Conservation (phyloP, 176 grass and related monocot genomes). For the Tillandsia fasciculata region DNA sequence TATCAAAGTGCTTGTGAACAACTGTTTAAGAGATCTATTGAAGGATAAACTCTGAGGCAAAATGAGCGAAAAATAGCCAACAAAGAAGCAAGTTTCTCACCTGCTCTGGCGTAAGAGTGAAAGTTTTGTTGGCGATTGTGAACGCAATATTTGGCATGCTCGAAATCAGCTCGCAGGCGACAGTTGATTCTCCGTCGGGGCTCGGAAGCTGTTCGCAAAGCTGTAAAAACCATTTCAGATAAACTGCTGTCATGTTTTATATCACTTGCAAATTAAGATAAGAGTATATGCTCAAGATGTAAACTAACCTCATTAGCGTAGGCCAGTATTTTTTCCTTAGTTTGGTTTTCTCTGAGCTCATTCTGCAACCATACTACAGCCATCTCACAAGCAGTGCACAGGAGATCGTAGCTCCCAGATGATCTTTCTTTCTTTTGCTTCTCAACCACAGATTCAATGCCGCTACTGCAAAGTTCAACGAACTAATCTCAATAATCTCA, state of each 20-base stretch:
- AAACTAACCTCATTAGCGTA: slow-evolving; percentile 21
- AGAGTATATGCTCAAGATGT: neutral
- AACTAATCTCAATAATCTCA: no score
- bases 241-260: neutral
- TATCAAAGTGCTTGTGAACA: no score
- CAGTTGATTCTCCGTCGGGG: slow-evolving; percentile 71
- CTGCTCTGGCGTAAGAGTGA: slow-evolving; percentile 73
- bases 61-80: neutral
- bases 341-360: slow-evolving; percentile 16
- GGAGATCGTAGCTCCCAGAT: neutral
- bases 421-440: slow-evolving; percentile 36
- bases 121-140: slow-evolving; percentile 60
- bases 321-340: slow-evolving; percentile 16
- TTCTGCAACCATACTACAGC: slow-evolving; percentile 22
- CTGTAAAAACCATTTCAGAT: slow-evolving; percentile 18
- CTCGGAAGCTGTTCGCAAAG: slow-evolving; percentile 79
- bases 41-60: no score
- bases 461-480: slow-evolving; percentile 28
- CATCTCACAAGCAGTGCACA: slow-evolving; percentile 66
- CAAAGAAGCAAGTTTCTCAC: slow-evolving; percentile 10
- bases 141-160: slow-evolving; percentile 84
- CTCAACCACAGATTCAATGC: slow-evolving; percentile 55
- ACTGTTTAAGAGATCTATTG: no score
- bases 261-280: neutral
- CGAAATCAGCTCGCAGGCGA: slow-evolving; percentile 54